Evolutionary conservation across 73 alveolate species (phyloP).

Genomic region (Stentor coeruleus): DNA sequence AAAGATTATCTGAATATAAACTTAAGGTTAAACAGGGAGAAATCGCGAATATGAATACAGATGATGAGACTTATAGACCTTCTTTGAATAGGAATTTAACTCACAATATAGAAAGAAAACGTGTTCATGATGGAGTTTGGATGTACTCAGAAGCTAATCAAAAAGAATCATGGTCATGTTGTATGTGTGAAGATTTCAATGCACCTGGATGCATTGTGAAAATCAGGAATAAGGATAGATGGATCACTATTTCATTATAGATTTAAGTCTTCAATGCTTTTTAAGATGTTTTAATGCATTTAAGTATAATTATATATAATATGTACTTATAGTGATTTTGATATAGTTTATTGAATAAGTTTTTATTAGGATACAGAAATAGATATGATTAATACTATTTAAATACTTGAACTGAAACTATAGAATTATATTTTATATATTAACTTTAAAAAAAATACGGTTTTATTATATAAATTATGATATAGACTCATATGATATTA

Average conservation of each 20-base stretch:
- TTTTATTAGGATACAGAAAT: too few species aligned
- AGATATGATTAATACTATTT: too few species aligned
- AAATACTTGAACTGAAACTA: too few species aligned
- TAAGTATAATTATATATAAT: too few species aligned
- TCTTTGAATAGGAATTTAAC: slow-evolving; percentile 35
- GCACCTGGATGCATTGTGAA: slow-evolving; percentile 44
- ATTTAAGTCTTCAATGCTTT: neutral
- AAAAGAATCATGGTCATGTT: slow-evolving; percentile 52
- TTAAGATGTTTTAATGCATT: neutral
- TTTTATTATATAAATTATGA: too few species aligned
- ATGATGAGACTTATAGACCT: slow-evolving; percentile 49
- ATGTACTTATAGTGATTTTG: too few species aligned
- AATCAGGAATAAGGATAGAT: slow-evolving; percentile 37
- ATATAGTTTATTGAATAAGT: too few species aligned
- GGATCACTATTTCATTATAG: slow-evolving; percentile 36
- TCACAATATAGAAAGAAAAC: slow-evolving; percentile 21
- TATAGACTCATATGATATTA: too few species aligned
- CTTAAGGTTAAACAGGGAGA: neutral
- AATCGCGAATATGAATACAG: slow-evolving; percentile 23
- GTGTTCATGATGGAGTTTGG: slow-evolving; percentile 49
- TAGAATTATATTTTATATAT: too few species aligned
- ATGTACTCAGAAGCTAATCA: slow-evolving; percentile 8
- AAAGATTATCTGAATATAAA: slow-evolving; percentile 37
- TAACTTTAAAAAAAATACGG: too few species aligned
- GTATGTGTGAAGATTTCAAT: slow-evolving; percentile 45